Evolutionary conservation across 768 basidiomycete genomes (phyloP).

Genomic region (Collybia sordida): DNA sequence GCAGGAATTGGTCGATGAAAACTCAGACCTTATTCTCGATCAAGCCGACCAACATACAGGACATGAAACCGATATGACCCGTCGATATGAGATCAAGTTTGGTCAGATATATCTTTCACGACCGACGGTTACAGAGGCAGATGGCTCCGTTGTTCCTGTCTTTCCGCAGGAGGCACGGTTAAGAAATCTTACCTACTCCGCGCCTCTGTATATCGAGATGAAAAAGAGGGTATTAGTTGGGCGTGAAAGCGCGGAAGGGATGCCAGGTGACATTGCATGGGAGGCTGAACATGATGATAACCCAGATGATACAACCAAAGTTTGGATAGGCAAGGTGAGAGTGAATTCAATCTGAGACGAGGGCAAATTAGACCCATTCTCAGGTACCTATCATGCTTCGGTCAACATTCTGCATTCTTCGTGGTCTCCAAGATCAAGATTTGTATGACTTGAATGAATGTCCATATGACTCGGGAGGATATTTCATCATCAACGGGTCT

Average conservation of each 20-base stretch:
- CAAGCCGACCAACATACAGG: slow-evolving; percentile 97
- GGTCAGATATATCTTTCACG: slow-evolving; percentile 97
- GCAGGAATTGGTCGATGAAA: slow-evolving; percentile 99
- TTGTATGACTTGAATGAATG: slow-evolving; percentile 95
- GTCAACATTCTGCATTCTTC: slow-evolving; percentile 92
- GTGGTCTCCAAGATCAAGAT: slow-evolving; percentile 74
- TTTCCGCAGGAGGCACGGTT: slow-evolving; percentile 97
- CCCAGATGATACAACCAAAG: slow-evolving; percentile 71
- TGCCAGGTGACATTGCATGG: slow-evolving; percentile 80
- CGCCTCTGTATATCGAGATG: slow-evolving; percentile 95
- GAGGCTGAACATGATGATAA: slow-evolving; percentile 67
- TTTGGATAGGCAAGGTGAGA: slow-evolving; percentile 92
- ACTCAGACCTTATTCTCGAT: slow-evolving; percentile 91
- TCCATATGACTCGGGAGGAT: slow-evolving; percentile 97
- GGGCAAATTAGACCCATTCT: slow-evolving; percentile 6
- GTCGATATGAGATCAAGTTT: slow-evolving; percentile 96
- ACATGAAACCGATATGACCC: slow-evolving; percentile 72
- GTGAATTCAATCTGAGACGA: not conserved
- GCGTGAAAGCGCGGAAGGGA: slow-evolving; percentile 76
- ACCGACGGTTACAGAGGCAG: slow-evolving; percentile 92
- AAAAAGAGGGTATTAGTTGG: slow-evolving; percentile 81
- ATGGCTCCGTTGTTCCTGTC: slow-evolving; percentile 90
- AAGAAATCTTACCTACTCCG: slow-evolving; percentile 94
- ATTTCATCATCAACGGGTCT: slow-evolving; percentile 99
- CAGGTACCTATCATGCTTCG: slow-evolving; percentile 98